A percentile compares a stretch with the other conserved stretches of the same genome.
Conservation (phyloP, 192 early-diverging fungal species). For the Cladochytrium replicatum region DNA sequence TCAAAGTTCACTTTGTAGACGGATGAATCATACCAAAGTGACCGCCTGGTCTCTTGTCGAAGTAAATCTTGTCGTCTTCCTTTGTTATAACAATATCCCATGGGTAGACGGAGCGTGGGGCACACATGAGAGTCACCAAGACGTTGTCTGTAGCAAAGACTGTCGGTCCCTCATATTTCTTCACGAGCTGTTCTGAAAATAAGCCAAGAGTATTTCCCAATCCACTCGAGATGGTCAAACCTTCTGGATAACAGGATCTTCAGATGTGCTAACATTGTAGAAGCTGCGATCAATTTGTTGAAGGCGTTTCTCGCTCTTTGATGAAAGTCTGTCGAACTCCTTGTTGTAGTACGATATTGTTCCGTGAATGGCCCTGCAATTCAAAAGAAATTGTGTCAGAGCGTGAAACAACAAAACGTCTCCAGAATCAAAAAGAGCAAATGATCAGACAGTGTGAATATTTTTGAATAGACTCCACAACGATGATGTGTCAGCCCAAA, state of each 20-base stretch:
- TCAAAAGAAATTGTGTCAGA: background rate
- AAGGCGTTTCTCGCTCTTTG: constrained; percentile 67
- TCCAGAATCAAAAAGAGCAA: background rate
- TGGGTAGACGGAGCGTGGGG: constrained; percentile 79
- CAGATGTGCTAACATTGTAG: constrained; percentile 69
- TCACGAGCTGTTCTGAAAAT: constrained; percentile 17
- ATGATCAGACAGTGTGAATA: constrained; percentile 42
- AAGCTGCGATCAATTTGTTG: constrained; percentile 54
- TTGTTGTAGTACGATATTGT: constrained; percentile 67
- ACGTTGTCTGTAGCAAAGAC: constrained; percentile 90
- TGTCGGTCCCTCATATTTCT: constrained; percentile 31
- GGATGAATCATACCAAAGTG: constrained; percentile 34
- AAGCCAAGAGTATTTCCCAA: constrained; percentile 13
- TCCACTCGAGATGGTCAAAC: constrained; percentile 10
- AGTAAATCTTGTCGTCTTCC: constrained; percentile 63
- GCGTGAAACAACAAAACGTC: background rate
- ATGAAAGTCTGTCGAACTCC: constrained; percentile 72
- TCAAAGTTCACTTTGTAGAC: background rate
- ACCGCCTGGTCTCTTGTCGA: constrained; percentile 87
- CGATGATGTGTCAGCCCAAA: constrained; percentile 2
- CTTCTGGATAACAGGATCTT: constrained; percentile 72
- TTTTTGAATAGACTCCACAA: constrained; percentile 6
- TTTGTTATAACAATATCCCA: constrained; percentile 94
- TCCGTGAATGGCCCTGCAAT: constrained; percentile 61
- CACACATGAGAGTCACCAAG: constrained; percentile 85